A percentile compares a stretch with the other conserved stretches of the same genome.
These are phyloP conservation scores for Rubus idaeus DNA, from an alignment of 306 rosid genomes.

Conservation along the genomic window DNA sequence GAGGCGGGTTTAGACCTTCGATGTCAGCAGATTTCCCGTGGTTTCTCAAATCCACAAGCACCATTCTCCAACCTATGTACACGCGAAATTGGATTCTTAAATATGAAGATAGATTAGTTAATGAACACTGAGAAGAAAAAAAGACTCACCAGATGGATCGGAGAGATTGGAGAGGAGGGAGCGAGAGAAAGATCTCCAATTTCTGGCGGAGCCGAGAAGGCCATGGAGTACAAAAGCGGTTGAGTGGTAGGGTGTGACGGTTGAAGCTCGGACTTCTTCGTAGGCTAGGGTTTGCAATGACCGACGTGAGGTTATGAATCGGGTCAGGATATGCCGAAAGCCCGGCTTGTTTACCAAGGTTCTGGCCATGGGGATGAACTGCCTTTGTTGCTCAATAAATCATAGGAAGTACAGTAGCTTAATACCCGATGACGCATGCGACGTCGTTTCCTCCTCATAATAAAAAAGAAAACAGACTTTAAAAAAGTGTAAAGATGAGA, in stretches of 20 bases:
- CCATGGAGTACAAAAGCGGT: slow-evolving; percentile 86
- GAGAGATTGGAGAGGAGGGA: slow-evolving; percentile 59
- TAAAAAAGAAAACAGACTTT: too few species aligned
- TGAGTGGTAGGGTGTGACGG: slow-evolving; percentile 53
- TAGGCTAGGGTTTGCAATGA: slow-evolving; percentile 63
- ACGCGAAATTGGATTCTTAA: neutral
- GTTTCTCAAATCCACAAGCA: slow-evolving; percentile 83
- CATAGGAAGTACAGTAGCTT: neutral
- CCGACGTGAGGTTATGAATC: slow-evolving; percentile 46
- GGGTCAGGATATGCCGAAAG: slow-evolving; percentile 31
- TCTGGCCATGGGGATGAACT: slow-evolving; percentile 45
- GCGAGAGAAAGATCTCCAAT: slow-evolving; percentile 86
- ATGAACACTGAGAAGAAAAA: neutral
- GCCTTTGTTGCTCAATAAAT: neutral
- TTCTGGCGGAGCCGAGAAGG: slow-evolving; percentile 76
- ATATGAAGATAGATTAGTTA: neutral
- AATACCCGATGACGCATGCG: neutral
- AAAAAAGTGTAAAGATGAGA: too few species aligned
- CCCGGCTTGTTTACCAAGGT: slow-evolving; percentile 36
- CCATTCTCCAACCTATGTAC: slow-evolving; percentile 62
- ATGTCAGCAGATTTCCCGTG: slow-evolving; percentile 71
- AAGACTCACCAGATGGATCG: slow-evolving; percentile 46
- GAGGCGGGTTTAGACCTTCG: slow-evolving; percentile 60
- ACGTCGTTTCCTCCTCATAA: neutral
- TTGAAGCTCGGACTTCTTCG: slow-evolving; percentile 61